Base-by-base conservation (phyloP, 176 grass and related monocot species). In the Dactylis glomerata region DNA sequence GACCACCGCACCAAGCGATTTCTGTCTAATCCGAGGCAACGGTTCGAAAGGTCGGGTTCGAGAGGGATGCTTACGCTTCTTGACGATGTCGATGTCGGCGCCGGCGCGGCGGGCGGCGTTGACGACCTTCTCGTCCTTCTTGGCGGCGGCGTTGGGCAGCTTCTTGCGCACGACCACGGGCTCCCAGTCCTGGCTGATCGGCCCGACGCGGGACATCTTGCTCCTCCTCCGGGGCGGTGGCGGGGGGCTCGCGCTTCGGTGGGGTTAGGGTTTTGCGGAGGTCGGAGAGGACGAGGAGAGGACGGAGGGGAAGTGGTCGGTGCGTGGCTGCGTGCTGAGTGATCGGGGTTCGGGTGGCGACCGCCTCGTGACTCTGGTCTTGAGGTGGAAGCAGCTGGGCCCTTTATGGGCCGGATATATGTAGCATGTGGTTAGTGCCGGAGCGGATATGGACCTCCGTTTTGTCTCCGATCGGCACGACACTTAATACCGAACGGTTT, bases 71-170 rank as follows among this genome's bases (percentile, higher is more conserved):
- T 8, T 74, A 74, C 71, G 42, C 44, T 74, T 74, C 71, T 74
- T 74, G 71, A 28, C 26, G 26, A 74, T 74, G 71, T 74, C 71
- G 71, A 74, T 74, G 71, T 74, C 71, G 71, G 45, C 71, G 44
- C 71, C 71, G 71, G 71, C 44, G 71, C 71, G 71, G 44, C 71
- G 44, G 71, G 71, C 71, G 71, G 71, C 71, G 71, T 74, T 74
- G 71, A 74, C 71, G 26, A 27, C 71, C 71, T 74, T 75, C 72
- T 50, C 45, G 72, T 75, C 72, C 72, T 75, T 75, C 72, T 75
- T 75, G 72, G 72, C 70, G 42, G 70, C 70, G 70, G 70, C 70
- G 44, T 73, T 73, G 70, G 70, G 70, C 70, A 73, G 70, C 70
- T 73, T 73, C 70, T 73, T 73, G 70, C 44, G 70, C 15, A 73